Evolutionary conservation across 2,329 filamentous ascomycete species (phyloP), one percentile per base, ranked within the genome.

Genomic region (Pseudogymnoascus sp.): DNA sequence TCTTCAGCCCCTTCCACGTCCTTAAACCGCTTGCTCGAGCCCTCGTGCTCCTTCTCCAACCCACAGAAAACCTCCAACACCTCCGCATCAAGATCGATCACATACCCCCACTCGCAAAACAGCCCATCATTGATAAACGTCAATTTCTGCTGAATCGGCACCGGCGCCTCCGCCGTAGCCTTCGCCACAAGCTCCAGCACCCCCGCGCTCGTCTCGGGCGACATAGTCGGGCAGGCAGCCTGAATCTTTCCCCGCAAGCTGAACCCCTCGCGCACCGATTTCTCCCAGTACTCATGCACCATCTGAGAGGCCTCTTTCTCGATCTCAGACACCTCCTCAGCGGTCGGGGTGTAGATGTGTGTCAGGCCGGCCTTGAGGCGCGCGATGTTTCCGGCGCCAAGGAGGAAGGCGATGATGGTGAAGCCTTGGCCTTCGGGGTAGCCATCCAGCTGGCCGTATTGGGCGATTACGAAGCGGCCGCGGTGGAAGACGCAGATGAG

Each of bases 361-460:
- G 66, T 62, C 8, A 72, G 63, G 7, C 66, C 69, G 2, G 63
- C 59, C 14, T 68, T 68, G 18, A 73, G 67, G 34, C 66, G 64
- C 7, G 62, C 47, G 62, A 73, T 65, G 59, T 73, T 72, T 21
- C 31, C 65, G 0, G 67, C 60, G 6, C 31, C 51, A 3, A 34
- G 14, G n/a, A 73, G 65, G 65, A 73, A 73, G 34, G 62, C 8
- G 40, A 72, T 63, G 59, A 73, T 65, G 0, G 11, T 47, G 4
- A 60, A 14, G 14, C 72, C 72, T 63, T 71, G 69, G 1, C 1
- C n/a, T 10, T 66, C 59, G 10, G 68, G 69, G 62, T 70, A 68
- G 61, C 70, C 71, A 60, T 73, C 71, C 54, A 63, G 71, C 54
- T 73, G 70, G 12, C 67, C 66, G 62, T 72, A 72, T 54, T 74